These are phyloP conservation scores for Kodamaea fungicola DNA, from an alignment of 1,139 yeast species.

Conservation along the genomic window DNA sequence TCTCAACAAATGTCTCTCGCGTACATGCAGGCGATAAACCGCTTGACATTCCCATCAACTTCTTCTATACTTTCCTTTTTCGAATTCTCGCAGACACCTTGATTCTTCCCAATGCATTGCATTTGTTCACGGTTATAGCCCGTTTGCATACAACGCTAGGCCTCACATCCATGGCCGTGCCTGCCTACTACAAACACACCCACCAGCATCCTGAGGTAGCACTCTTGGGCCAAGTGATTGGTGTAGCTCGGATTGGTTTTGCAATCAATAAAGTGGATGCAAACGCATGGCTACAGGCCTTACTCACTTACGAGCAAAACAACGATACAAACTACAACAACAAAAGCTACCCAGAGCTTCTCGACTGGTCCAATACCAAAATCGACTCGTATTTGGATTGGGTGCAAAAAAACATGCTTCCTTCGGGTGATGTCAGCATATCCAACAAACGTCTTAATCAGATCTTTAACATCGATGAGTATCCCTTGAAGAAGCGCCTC, in stretches of 20 bases:
- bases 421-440: constrained; percentile 18
- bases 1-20: constrained; percentile 7
- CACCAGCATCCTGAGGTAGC: constrained; percentile 28
- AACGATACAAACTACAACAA: constrained; percentile 17
- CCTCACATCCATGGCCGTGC: constrained; percentile 2
- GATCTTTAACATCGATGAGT: constrained; percentile 28
- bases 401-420: constrained; percentile 33
- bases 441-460: constrained; percentile 35
- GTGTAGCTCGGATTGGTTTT: constrained; percentile 29
- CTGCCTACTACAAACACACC: constrained; percentile 1
- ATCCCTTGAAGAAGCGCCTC: neutral
- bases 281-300: constrained; percentile 21
- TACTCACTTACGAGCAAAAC: constrained; percentile 18
- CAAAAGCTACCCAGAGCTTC: constrained; percentile 23
- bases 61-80: constrained; percentile 35
- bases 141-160: constrained; percentile 10
- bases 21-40: constrained; percentile 3
- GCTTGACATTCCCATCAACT: constrained; percentile 17
- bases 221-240: constrained; percentile 21
- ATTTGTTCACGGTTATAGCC: constrained; percentile 21
- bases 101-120: constrained; percentile 31
- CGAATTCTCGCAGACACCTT: constrained; percentile 23
- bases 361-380: constrained; percentile 38
- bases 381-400: constrained; percentile 39
- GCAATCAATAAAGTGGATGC: constrained; percentile 8